phyloP scores from a whole-genome alignment of 306 rosid species.

The Trifolium subterraneum region DNA sequence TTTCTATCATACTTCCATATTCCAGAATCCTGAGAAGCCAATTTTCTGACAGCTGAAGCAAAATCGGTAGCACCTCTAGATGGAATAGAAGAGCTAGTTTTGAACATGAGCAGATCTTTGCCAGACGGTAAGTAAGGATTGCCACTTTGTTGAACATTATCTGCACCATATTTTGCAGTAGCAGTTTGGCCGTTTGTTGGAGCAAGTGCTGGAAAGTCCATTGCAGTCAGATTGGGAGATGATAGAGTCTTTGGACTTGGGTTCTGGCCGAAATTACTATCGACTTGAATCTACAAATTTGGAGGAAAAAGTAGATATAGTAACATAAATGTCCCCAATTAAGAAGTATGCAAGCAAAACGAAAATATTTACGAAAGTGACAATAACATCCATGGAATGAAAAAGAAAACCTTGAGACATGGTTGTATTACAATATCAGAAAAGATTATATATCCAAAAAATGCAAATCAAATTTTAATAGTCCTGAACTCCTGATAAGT shows the following conservation, averaged over 20 bases:
- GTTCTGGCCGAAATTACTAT: slow-evolving; percentile 74
- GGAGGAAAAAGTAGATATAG: slow-evolving; percentile 21
- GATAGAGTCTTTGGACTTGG: slow-evolving; percentile 70
- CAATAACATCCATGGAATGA: slow-evolving; percentile 24
- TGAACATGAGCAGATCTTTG: slow-evolving; percentile 81
- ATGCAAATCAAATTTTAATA: slow-evolving; percentile 1
- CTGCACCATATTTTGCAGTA: slow-evolving; percentile 64
- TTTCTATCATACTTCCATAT: slow-evolving; percentile 84
- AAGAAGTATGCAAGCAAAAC: slow-evolving; percentile 32
- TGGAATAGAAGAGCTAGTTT: slow-evolving; percentile 70
- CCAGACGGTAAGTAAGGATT: slow-evolving; percentile 66
- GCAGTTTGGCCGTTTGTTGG: slow-evolving; percentile 61
- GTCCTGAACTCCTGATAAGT: slow-evolving; percentile 9
- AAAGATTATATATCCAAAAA: slow-evolving; percentile 15
- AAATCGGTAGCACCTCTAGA: slow-evolving; percentile 79
- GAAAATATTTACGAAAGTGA: slow-evolving; percentile 25
- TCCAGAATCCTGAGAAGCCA: slow-evolving; percentile 92
- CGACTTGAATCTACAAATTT: slow-evolving; percentile 88
- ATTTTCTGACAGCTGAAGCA: slow-evolving; percentile 94
- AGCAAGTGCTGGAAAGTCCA: slow-evolving; percentile 88
- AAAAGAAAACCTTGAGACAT: slow-evolving; percentile 14
- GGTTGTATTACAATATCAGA: slow-evolving; percentile 4
- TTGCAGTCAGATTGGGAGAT: slow-evolving; percentile 75
- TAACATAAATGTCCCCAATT: slow-evolving; percentile 15
- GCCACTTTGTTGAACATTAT: slow-evolving; percentile 70